Percentiles rank a stretch among this genome's conserved stretches.
phyloP scores from a whole-genome alignment of 2,329 filamentous ascomycete genomes.

The Clarireedia homoeocarpa region DNA sequence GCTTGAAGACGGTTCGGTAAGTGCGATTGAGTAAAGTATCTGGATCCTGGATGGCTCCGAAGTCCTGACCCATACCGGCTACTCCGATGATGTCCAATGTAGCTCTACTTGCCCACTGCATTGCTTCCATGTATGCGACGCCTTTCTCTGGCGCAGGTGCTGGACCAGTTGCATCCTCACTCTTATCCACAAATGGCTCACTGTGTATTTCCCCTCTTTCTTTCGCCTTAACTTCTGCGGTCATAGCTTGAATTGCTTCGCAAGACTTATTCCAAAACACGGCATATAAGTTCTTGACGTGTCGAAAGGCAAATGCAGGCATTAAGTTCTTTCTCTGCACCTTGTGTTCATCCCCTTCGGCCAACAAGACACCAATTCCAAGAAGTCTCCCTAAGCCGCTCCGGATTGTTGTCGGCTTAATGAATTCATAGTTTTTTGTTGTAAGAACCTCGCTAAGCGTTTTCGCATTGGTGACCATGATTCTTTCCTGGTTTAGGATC shows the following conservation, averaged over 20 bases:
- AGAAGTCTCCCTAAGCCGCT: slow-evolving; percentile 54
- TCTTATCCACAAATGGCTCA: slow-evolving; percentile 7
- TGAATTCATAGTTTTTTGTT: slow-evolving; percentile 61
- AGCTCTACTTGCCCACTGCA: slow-evolving; percentile 56
- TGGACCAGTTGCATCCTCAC: not conserved
- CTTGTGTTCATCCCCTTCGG: slow-evolving; percentile 88
- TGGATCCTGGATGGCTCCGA: slow-evolving; percentile 55
- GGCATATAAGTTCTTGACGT: slow-evolving; percentile 78
- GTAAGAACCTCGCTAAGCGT: slow-evolving; percentile 63
- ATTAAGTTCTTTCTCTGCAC: slow-evolving; percentile 69
- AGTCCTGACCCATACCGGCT: slow-evolving; percentile 65
- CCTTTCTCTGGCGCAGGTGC: slow-evolving; percentile 13
- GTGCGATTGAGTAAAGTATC: slow-evolving; percentile 49
- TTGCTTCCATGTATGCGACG: slow-evolving; percentile 45
- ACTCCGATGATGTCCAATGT: slow-evolving; percentile 71
- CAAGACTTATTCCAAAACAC: slow-evolving; percentile 73
- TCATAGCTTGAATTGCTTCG: slow-evolving; percentile 59
- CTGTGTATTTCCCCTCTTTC: slow-evolving; percentile 36
- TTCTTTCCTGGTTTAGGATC: slow-evolving; percentile 52
- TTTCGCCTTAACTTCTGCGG: slow-evolving; percentile 36
- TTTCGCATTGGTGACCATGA: slow-evolving; percentile 55
- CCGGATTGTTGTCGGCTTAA: slow-evolving; percentile 50
- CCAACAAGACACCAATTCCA: slow-evolving; percentile 65
- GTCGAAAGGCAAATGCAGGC: slow-evolving; percentile 79
- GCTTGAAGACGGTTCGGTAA: slow-evolving; percentile 49